Evolutionary conservation across 1,284 basidiomycete species (phyloP), one percentile per base, ranked within the genome.

Genomic region (Blastosporella zonata): DNA sequence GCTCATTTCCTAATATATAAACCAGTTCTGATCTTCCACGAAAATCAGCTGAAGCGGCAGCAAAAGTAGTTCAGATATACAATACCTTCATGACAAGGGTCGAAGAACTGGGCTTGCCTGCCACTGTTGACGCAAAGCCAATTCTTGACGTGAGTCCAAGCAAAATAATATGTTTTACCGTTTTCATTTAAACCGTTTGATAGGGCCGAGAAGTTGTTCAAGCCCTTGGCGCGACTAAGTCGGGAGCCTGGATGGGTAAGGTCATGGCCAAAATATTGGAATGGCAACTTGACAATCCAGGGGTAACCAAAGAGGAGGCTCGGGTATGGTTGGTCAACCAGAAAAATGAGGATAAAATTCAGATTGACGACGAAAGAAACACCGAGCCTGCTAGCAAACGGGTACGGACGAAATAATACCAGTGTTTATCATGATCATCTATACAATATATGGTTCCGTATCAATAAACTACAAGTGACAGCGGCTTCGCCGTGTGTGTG

Each of bases 281-380:
- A 53, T 96, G 91, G 90, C 92, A 94, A 62, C 75, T 97, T 9
- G 82, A 81, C 29, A 70, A 93, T 62, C 90, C 93, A 0, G 60
- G 72, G 1, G 76, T 74, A 0, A 79, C 79, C 1, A 79, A 79
- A 59, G 84, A 82, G 3, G 79, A 84, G 6, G 92, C 90, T 61
- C 64, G 74, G 23, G 62, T 62, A 18, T 96, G 90, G 90, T 67
- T 97, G 39, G 68, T 69, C 50, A 67, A 67, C 18, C 78, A 84
- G 59, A 70, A 73, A 29, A 65, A 58, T 6, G 69, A 73, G 28
- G 80, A 81, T 2, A 69, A 68, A 27, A 66, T 79, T 18, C 60
- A 62, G 33, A 51, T 68, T 21, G 66, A 64, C 9, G 66, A 64
- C 9, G 66, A 64, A 3, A 53, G 42, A 9, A 58, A 53, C 4